Evolutionary conservation across 352 stramenopile genomes (phyloP).

Genomic region (Pythium oligandrum): DNA sequence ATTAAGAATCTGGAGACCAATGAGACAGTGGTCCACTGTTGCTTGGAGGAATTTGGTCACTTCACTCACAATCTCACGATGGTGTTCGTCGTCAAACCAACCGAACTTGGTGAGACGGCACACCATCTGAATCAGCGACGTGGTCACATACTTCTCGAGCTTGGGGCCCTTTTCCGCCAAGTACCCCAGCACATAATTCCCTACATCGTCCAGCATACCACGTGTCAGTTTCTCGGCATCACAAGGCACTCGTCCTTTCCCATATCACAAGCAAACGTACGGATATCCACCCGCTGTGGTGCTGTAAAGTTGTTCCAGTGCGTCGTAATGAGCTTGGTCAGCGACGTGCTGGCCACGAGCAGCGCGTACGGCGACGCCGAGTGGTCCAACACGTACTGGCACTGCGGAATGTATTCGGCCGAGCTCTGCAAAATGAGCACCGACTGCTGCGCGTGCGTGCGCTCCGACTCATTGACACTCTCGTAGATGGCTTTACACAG

Average conservation of each 20-base stretch:
- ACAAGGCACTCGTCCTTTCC: no score
- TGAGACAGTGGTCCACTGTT: constrained; percentile 97
- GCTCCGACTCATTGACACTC: constrained; percentile 65
- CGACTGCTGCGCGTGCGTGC: constrained; percentile 71
- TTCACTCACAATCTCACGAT: constrained; percentile 95
- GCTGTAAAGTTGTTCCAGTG: constrained; percentile 94
- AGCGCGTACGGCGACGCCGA: constrained; percentile 94
- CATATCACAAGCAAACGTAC: constrained; percentile 29
- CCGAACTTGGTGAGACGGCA: constrained; percentile 98
- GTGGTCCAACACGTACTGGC: constrained; percentile 98
- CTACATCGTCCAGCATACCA: constrained; percentile 15
- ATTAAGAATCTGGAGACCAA: constrained; percentile 97
- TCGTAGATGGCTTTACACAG: constrained; percentile 80
- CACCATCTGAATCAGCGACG: constrained; percentile 95
- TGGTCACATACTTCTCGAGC: constrained; percentile 94
- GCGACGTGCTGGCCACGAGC: constrained; percentile 93
- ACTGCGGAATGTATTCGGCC: constrained; percentile 97
- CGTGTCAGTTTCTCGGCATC: no score
- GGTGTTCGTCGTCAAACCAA: constrained; percentile 98
- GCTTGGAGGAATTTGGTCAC: constrained; percentile 97
- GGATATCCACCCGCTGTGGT: constrained; percentile 90
- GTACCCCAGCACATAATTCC: constrained; percentile 98
- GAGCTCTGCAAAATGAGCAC: constrained; percentile 87
- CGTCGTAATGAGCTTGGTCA: constrained; percentile 97
- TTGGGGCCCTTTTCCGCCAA: constrained; percentile 93